Evolutionary conservation across 805 yeast genomes (phyloP), one percentile per base, ranked within the genome.

Genomic region (Metschnikowia dekortorum): DNA sequence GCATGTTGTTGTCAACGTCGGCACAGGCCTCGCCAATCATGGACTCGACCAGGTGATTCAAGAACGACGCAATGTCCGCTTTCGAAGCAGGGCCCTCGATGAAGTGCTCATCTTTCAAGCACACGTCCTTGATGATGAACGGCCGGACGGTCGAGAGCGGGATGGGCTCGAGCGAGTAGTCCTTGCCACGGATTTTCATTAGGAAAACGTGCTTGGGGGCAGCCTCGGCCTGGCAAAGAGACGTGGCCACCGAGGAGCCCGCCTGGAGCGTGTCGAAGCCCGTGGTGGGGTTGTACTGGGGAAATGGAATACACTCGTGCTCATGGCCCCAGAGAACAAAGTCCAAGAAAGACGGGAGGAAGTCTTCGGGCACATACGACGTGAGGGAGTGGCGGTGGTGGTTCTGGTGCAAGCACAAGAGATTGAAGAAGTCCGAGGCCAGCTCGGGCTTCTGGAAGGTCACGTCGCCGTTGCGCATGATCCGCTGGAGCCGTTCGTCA

Each of bases 311-410:
- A 61, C 97, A 89, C 63, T 94, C 97, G 67, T 94, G 99, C 64
- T 94, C 99, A 66, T 94, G 99, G 14, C 99, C 99, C 99, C 99
- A 94, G 1, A 91, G 70, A 0, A 94, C 84, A 50, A 92, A 73
- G 62, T 94, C 90, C 43, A 94, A 61, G 62, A 91, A 90, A 8
- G 76, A 71, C 0, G 98, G 99, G 26, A 94, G 69, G 58, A 87
- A 86, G 47, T 75, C 77, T 55, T 91, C 98, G 6, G 97, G 98
- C 4, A 94, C 71, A 56, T 86, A 86, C 4, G 89, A 83, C 0
- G 95, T 87, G 40, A 82, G 82, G 1, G 95, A 81, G 60, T 91
- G 91, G 5, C 85, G 82, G 2, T 83, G 78, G 62, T 88, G 97
- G 67, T 94, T 94, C 67, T 94, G 99, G 66, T 94, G 99, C 8